Base-by-base conservation (phyloP, 1,139 yeast genomes). In the Kazachstania sp. region DNA sequence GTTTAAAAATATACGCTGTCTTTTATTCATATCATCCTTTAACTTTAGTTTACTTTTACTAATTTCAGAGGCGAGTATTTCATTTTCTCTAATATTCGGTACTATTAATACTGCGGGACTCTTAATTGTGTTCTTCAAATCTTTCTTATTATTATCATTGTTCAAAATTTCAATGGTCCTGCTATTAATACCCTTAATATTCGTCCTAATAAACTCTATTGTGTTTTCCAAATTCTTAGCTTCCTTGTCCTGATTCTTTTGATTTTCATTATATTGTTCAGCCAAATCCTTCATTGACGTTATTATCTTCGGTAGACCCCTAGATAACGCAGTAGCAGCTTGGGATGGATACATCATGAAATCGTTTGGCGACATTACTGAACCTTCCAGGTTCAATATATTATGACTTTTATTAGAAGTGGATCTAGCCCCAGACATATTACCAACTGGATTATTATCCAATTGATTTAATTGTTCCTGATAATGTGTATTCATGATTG, bases 1-100 rank as follows among this genome's bases (percentile, higher is more conserved):
- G 0, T 78, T 78, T 37, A 83, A 64, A 43, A 74, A 75, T 43
- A 72, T 69, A 1, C 78, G 74, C 56, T 82, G 88, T 2, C 80
- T 69, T 41, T 79, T 70, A 56, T 79, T 84, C 34, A 79, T 64
- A 4, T 74, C 52, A 49, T 67, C 69, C 29, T 65, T 67, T 44
- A 80, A 63, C 44, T 66, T 56, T 1, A 28, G 49, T 48, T 34
- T 54, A 44, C 30, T 53, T 44, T 52, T 65, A 39, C 56, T 63
- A 39, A 62, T 64, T 46, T 55, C 65, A 45, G 48, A 51, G 51
- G 50, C 59, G 45, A 60, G 60, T 37, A 63, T 59, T 41, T 65
- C 47, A 44, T 71, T 60, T 44, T 77, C 78, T 18, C 26, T 36
- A 15, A 32, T 5, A 6, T 15, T 16, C 8, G 36, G 11, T 8